Percentiles rank a stretch among this genome's conserved stretches.
These are phyloP conservation scores for Boletus patriciae DNA, from an alignment of 768 basidiomycete genomes.

Conservation along the genomic window DNA sequence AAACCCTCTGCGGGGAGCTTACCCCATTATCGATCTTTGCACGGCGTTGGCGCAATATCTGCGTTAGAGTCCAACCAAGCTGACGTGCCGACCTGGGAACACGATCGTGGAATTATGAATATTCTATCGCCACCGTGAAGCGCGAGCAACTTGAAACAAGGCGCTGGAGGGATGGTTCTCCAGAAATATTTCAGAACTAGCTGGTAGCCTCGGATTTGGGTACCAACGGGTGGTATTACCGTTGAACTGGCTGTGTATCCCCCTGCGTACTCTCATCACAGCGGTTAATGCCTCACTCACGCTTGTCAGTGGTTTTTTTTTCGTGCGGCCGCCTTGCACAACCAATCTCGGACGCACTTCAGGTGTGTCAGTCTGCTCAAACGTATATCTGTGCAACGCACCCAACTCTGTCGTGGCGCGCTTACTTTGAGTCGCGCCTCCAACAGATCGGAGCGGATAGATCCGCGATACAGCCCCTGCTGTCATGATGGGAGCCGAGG, in stretches of 20 bases:
- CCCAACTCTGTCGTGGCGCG: not conserved
- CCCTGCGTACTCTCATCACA: not conserved
- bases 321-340: not conserved
- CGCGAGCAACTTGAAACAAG: not conserved
- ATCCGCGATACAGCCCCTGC: conserved; percentile 15
- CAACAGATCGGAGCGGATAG: not conserved
- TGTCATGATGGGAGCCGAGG: conserved; percentile 12
- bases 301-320: no score
- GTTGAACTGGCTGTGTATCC: not conserved
- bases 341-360: no score
- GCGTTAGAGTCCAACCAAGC: not conserved
- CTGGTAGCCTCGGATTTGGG: not conserved
- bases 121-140: not conserved
- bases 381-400: not conserved
- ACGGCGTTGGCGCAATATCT: not conserved
- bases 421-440: not conserved
- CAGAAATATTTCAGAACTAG: not conserved
- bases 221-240: not conserved
- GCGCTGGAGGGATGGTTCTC: no score
- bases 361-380: not conserved
- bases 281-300: not conserved
- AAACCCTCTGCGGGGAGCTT: not conserved
- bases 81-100: not conserved
- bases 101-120: not conserved
- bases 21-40: not conserved